phyloP scores from a whole-genome alignment of 176 grass and related monocot genomes.

The Musa schizocarpa region DNA sequence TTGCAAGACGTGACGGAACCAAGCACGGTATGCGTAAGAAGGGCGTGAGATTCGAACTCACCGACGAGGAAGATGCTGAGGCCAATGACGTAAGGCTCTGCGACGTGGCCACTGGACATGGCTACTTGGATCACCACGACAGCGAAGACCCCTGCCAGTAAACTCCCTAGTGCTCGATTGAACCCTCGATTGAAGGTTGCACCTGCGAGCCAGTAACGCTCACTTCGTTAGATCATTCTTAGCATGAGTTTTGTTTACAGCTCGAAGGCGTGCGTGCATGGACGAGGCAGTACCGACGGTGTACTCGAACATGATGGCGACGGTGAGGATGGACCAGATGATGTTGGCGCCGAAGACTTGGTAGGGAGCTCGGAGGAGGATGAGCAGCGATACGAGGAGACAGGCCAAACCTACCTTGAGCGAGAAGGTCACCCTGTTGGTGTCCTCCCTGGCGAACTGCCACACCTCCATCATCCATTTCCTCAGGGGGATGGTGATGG shows the following conservation, averaged over 20 bases:
- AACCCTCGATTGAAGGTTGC: conserved; percentile 76
- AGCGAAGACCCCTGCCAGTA: conserved; percentile 70
- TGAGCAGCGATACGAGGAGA: conserved; percentile 75
- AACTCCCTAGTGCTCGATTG: conserved; percentile 66
- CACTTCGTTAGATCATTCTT: neutral
- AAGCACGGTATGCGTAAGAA: no score
- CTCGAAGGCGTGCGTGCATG: neutral
- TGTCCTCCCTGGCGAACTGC: conserved; percentile 59
- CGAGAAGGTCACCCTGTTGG: conserved; percentile 56
- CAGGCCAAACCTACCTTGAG: conserved; percentile 76
- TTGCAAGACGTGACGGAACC: no score
- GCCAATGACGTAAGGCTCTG: conserved; percentile 81
- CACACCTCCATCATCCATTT: conserved; percentile 62
- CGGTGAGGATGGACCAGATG: conserved; percentile 83
- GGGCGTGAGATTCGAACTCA: conserved; percentile 1
- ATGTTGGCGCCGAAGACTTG: conserved; percentile 61
- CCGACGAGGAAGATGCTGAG: conserved; percentile 78
- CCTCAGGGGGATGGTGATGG: conserved; percentile 22
- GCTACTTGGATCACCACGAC: conserved; percentile 67
- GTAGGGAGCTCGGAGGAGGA: conserved; percentile 58
- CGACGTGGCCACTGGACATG: conserved; percentile 54
- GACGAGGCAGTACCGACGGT: conserved; percentile 47
- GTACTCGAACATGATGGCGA: conserved; percentile 87
- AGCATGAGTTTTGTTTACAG: neutral
- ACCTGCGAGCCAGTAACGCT: conserved; percentile 28